Conservation (phyloP, 768 basidiomycete species). For the Phaeotremella skinneri region DNA sequence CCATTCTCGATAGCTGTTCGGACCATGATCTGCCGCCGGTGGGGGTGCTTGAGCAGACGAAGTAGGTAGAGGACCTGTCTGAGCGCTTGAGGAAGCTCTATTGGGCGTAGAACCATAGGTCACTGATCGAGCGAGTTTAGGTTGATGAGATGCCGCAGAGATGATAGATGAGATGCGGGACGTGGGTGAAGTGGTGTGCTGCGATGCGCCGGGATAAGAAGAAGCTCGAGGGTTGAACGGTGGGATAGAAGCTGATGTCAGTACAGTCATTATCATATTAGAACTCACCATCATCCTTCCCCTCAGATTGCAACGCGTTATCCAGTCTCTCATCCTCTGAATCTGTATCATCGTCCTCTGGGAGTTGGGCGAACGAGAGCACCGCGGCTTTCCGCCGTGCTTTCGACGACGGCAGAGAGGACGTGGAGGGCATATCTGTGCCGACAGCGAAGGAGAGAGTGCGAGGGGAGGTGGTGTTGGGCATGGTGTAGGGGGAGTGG, state of each 20-base stretch:
- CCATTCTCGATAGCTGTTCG: slow-evolving; percentile 6
- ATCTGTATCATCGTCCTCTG: slow-evolving; percentile 20
- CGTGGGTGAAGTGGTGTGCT: slow-evolving; percentile 15
- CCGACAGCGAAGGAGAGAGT: not conserved
- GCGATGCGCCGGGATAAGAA: slow-evolving; percentile 19
- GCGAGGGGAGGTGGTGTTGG: not conserved
- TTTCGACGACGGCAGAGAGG: not conserved
- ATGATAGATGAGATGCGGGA: slow-evolving; percentile 22
- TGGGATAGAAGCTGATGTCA: slow-evolving; percentile 8
- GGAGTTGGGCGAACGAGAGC: not conserved
- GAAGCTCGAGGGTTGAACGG: slow-evolving; percentile 14
- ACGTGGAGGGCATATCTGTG: not conserved
- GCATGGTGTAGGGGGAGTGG: no score
- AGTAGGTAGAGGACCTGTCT: not conserved
- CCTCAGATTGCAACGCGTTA: slow-evolving; percentile 1
- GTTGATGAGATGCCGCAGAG: slow-evolving; percentile 15
- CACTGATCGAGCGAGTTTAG: slow-evolving; percentile 16
- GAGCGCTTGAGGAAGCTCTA: not conserved
- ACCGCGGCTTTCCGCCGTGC: not conserved
- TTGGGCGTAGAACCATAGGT: slow-evolving; percentile 14
- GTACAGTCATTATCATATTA: not conserved
- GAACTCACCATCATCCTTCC: slow-evolving; percentile 18
- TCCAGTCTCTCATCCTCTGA: slow-evolving; percentile 25
- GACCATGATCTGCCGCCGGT: not conserved
- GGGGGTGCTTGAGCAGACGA: not conserved